These are phyloP conservation scores for Ramaria sp. DNA, from an alignment of 768 basidiomycete genomes.

Conservation along the genomic window DNA sequence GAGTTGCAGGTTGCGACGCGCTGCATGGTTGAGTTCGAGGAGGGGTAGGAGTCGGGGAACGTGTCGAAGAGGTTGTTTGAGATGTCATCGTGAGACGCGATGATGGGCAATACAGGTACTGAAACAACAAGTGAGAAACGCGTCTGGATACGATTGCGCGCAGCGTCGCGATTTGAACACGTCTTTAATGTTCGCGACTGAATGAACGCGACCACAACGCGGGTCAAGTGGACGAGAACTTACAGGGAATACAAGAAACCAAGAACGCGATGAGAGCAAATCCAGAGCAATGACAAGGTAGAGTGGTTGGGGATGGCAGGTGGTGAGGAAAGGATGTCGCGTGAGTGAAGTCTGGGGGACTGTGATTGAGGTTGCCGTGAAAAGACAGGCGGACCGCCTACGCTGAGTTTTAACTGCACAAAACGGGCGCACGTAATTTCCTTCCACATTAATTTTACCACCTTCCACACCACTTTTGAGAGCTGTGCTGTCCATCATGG, in stretches of 20 bases:
- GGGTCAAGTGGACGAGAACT: background rate
- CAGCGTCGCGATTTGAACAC: background rate
- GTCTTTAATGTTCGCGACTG: background rate
- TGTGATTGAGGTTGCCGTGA: background rate
- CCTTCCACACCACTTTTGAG: background rate
- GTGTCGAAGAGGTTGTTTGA: background rate
- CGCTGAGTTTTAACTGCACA: background rate
- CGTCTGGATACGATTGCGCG: background rate
- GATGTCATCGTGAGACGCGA: background rate
- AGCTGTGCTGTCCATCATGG: no score
- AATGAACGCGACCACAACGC: no score
- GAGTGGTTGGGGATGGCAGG: background rate
- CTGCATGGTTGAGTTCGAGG: background rate
- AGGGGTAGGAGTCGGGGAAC: background rate
- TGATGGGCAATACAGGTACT: background rate
- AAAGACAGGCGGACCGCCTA: background rate
- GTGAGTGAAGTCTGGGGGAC: background rate
- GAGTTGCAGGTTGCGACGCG: background rate
- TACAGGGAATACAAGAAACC: background rate
- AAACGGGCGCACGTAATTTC: background rate
- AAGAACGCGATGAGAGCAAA: constrained; percentile 1
- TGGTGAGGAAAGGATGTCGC: background rate
- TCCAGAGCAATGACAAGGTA: background rate
- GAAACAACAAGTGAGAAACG: background rate
- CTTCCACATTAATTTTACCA: background rate